Base-by-base conservation (phyloP, 1,139 yeast species). In the Wickerhamomyces sp. region DNA sequence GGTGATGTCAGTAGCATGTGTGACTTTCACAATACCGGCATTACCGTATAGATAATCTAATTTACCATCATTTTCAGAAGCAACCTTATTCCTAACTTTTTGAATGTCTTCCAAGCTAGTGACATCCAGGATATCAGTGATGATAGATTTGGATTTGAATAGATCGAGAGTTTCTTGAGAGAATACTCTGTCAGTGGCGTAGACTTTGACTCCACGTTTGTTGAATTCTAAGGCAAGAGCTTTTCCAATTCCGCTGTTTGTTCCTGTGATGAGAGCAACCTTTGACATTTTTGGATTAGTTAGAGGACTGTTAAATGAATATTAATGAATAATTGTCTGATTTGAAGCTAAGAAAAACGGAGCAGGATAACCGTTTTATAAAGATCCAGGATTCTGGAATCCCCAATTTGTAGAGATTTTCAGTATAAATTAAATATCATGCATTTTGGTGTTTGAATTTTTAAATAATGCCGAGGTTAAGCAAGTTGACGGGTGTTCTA, bases 171-270 rank as follows among this genome's bases (percentile, higher is more conserved):
- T 72, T 33, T 67, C 79, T 27, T 45, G 77, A 59, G 49, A 82
- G 63, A 19, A 87, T 78, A 26, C 78, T 72, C 13, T 53, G 20
- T 78, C 79, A 4, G 76, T 71, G 3, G 81, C 81, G 50, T 64
- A 76, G 3, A 81, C 87, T 41, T 63, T 64, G 59, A 69, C 76
- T 2, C 83, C 83, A 40, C 77, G 59, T 20, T 59, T 56, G 28
- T 78, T 74, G 48, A 80, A 71, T 49, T 79, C 84, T 34, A 70
- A 61, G 12, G 85, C 74, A 5, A 79, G 63, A 13, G 78, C 74
- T 51, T 64, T 68, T 7, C 88, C 88, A 45, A 81, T 81, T 3
- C 88, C 89, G 2, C 83, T 74, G 2, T 85, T 78, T 25, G 82
- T 77, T 1, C 88, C 89, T 2, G 88, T 81, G 19, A 81, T 68